phyloP scores from a whole-genome alignment of 23 red algal genomes.

The Gracilaria gracilis region DNA sequence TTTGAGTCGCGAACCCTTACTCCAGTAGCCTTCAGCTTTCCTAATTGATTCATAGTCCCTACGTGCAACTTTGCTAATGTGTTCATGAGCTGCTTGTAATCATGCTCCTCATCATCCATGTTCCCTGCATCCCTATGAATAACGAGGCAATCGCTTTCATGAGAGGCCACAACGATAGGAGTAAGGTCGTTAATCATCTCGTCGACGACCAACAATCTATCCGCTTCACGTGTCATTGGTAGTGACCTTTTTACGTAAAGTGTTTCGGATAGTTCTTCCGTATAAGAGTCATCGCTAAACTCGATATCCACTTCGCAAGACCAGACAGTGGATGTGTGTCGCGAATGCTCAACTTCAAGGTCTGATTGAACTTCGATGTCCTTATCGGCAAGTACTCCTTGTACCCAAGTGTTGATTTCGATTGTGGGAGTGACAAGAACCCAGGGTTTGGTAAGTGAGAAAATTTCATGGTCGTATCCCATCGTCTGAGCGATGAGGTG shows the following conservation, averaged over 20 bases:
- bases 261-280: background rate
- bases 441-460: background rate
- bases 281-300: background rate
- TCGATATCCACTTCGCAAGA: background rate
- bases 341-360: background rate
- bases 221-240: background rate
- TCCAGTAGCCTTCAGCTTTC: background rate
- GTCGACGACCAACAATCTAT: background rate
- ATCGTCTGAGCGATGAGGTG: background rate
- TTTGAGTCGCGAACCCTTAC: conserved; percentile 2
- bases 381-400: background rate
- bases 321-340: background rate
- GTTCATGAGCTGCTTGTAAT: background rate
- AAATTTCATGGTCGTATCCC: background rate
- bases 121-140: background rate
- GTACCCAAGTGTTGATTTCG: background rate
- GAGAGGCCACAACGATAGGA: background rate
- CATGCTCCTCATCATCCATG: conserved; percentile 3
- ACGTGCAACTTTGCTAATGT: background rate
- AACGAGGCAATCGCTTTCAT: conserved; percentile 21
- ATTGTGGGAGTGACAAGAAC: background rate
- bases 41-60: conserved; percentile 2
- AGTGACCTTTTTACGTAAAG: background rate
- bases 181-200: background rate
- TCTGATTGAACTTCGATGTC: conserved; percentile 1